Evolutionary conservation across 1,139 yeast genomes (phyloP).

Genomic region (Lodderomyces metapsilosis): DNA sequence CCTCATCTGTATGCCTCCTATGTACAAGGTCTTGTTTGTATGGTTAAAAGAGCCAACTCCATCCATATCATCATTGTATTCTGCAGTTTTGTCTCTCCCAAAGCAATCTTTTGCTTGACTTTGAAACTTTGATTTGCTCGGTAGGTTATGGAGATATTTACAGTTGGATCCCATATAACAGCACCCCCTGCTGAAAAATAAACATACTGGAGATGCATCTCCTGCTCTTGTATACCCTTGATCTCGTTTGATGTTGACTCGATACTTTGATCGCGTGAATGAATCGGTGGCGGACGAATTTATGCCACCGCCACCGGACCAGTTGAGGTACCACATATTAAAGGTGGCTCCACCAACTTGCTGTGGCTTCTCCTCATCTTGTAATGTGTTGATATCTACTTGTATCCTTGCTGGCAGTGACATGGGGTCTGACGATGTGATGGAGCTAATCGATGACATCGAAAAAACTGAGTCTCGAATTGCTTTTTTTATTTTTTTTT

Average conservation of each 20-base stretch:
- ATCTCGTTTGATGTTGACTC: constrained; percentile 62
- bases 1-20: constrained; percentile 59
- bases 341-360: constrained; percentile 73
- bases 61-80: constrained; percentile 88
- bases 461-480: background rate
- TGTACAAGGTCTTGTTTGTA: constrained; percentile 70
- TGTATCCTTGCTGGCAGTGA: constrained; percentile 59
- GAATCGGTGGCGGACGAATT: constrained; percentile 38
- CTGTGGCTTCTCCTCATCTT: constrained; percentile 66
- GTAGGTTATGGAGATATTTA: constrained; percentile 74
- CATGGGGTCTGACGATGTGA: constrained; percentile 12
- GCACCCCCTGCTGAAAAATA: constrained; percentile 87
- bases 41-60: constrained; percentile 86
- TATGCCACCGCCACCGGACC: constrained; percentile 62
- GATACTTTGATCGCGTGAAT: constrained; percentile 31
- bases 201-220: constrained; percentile 52
- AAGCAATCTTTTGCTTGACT: constrained; percentile 75
- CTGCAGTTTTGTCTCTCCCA: constrained; percentile 84
- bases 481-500: background rate
- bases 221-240: constrained; percentile 77
- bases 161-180: constrained; percentile 80
- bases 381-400: constrained; percentile 61
- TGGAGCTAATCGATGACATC: constrained; percentile 8
- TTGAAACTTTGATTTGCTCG: constrained; percentile 48
- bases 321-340: constrained; percentile 85